Evolutionary conservation across 345 rosid genomes (phyloP).

Genomic region (Citrus medica): DNA sequence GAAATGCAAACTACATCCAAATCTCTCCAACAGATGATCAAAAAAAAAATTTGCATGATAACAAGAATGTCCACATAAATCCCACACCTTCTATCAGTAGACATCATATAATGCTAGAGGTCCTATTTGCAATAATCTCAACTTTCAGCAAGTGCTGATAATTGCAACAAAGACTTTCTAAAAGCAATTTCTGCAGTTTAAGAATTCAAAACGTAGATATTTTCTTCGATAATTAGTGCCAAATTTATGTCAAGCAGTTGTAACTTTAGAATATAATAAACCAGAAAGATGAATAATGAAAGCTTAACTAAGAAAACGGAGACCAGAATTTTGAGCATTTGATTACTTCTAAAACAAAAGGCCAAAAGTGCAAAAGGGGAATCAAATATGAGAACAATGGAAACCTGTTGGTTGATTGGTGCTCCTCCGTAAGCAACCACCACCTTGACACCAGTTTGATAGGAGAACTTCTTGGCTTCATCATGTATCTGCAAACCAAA

Average conservation of each 20-base stretch:
- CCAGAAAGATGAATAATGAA: background rate
- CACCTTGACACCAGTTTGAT: slow-evolving; percentile 96
- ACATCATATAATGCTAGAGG: background rate
- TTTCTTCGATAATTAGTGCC: background rate
- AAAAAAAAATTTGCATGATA: background rate
- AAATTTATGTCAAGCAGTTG: background rate
- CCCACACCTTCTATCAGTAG: background rate
- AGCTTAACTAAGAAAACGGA: background rate
- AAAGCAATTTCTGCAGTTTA: background rate
- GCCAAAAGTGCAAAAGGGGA: slow-evolving; percentile 12
- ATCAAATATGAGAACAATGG: background rate
- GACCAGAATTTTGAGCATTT: background rate
- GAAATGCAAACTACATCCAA: background rate
- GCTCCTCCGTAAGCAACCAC: slow-evolving; percentile 99
- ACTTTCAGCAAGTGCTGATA: background rate
- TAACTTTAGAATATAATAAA: background rate
- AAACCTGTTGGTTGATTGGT: slow-evolving; percentile 85
- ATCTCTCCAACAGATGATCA: background rate
- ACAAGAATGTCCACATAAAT: background rate
- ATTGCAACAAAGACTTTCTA: background rate
- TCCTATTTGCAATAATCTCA: background rate
- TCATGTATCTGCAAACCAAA: slow-evolving; percentile 77
- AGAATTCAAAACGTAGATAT: background rate
- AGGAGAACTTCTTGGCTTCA: slow-evolving; percentile 90
- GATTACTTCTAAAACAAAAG: background rate